These are phyloP conservation scores for Leishmania gerbilli DNA, from an alignment of 208 protist genomes.

Conservation along the genomic window DNA sequence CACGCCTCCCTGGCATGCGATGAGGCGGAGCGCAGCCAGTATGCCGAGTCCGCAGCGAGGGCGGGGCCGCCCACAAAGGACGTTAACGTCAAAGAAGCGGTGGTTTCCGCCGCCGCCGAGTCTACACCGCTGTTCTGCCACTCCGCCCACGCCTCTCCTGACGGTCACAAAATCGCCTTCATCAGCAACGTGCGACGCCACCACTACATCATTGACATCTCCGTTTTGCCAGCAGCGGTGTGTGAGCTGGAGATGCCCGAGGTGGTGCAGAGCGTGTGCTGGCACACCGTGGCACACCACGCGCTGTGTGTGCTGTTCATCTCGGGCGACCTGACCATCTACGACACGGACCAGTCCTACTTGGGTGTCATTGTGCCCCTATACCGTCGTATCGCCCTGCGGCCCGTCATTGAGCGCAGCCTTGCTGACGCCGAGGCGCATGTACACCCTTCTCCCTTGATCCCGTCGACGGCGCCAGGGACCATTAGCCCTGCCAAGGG, in stretches of 20 bases:
- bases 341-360: constrained; percentile 36
- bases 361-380: constrained; percentile 44
- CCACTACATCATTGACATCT: constrained; percentile 75
- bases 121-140: constrained; percentile 34
- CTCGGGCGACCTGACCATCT: constrained; percentile 43
- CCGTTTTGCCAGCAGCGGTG: constrained; percentile 33
- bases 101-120: not conserved
- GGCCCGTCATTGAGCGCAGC: constrained; percentile 17
- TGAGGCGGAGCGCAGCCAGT: constrained; percentile 10
- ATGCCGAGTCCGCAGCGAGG: constrained; percentile 2
- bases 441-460: not conserved
- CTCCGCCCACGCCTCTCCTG: constrained; percentile 50
- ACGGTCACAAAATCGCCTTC: constrained; percentile 55
- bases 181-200: constrained; percentile 51
- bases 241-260: constrained; percentile 60
- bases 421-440: constrained; percentile 20
- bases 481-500: no score
- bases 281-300: constrained; percentile 46
- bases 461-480: not conserved
- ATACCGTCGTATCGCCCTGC: constrained; percentile 29
- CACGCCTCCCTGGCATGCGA: constrained; percentile 26
- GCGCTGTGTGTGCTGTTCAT: constrained; percentile 63
- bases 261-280: constrained; percentile 58
- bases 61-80: not conserved
- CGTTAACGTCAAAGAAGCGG: not conserved